Percentiles rank a stretch among this genome's conserved stretches.
These are phyloP conservation scores for Rubia tinctorum DNA, from an alignment of 305 asterid species.

Conservation along the genomic window DNA sequence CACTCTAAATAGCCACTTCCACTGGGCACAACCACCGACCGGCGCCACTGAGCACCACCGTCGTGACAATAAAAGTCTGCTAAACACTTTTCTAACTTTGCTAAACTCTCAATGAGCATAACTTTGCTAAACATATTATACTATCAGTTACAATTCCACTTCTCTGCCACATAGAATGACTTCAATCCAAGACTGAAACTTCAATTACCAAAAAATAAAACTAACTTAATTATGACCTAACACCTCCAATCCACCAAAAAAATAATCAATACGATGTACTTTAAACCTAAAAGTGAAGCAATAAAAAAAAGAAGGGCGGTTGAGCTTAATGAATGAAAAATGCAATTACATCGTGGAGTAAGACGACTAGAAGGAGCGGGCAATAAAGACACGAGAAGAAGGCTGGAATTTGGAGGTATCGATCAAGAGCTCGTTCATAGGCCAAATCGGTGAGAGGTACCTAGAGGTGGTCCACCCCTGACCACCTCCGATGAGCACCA, in stretches of 20 bases:
- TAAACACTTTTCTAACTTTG: too few relatives aligned
- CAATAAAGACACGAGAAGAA: slow-evolving; percentile 46
- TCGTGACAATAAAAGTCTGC: too few relatives aligned
- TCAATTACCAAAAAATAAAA: background rate
- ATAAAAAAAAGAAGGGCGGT: background rate
- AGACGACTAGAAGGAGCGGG: slow-evolving; percentile 74
- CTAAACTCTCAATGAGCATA: background rate
- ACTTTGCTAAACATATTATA: background rate
- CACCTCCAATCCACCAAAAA: background rate
- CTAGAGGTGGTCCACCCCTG: slow-evolving; percentile 26
- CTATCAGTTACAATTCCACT: background rate
- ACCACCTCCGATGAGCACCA: too few relatives aligned
- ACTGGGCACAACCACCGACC: too few relatives aligned
- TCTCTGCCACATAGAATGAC: background rate
- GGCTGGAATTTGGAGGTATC: slow-evolving; percentile 53
- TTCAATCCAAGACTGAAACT: background rate
- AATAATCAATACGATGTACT: background rate
- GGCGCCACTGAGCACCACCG: too few relatives aligned
- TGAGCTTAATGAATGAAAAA: background rate
- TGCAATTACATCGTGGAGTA: slow-evolving; percentile 28
- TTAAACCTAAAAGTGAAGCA: background rate
- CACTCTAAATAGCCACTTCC: too few relatives aligned
- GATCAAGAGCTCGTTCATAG: slow-evolving; percentile 58
- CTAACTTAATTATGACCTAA: background rate
- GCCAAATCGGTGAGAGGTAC: slow-evolving; percentile 41